Evolutionary conservation across 139 green algal species (phyloP), one percentile per base, ranked within the genome.

Genomic region (Micractinium conductrix): DNA sequence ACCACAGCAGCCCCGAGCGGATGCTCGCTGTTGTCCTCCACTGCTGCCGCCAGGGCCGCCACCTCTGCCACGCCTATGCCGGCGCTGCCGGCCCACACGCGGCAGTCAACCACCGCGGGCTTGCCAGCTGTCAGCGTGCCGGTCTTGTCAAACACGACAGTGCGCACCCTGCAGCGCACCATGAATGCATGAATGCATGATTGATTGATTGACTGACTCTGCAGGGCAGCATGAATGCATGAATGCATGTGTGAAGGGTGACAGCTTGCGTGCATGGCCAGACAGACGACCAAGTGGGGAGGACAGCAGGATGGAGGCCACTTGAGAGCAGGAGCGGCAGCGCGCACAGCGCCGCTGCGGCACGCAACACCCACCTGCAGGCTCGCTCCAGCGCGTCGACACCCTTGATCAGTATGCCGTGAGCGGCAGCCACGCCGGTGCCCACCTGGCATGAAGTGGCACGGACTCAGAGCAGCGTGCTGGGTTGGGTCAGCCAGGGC

Each of bases 341-440:
- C 28, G 6, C 19, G 28, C 62, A 7, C 62, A 5, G 19, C 26
- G 62, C 6, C 6, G n/a, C n/a, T n/a, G n/a, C n/a, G n/a, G n/a
- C n/a, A n/a, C n/a, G n/a, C n/a, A n/a, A 24, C 14, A 70, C 74
- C 28, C 35, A 80, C 74, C 35, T 69, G 74, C 89, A 79, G 4
- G 93, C 92, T 3, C 84, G 83, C 83, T 97, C 94, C 74, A 97
- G 85, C 14, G 90, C 90, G 24, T 96, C 93, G 14, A 88, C 93
- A 30, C 96, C 96, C 87, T 99, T 99, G 88, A 99, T 98, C 10
- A 99, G 91, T n/a, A 99, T 95, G 44, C 97, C 97, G 37, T 87
- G 86, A 44, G 76, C 73, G 3, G 94, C 96, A 19, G 94, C 96
- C 48, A 99, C 93, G 35, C 74, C 74, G 8, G 74, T 62, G 28